A percentile compares a stretch with the other conserved stretches of the same genome.
Conservation (phyloP, 2,329 filamentous ascomycete genomes). For the Diaporthe ilicicola region DNA sequence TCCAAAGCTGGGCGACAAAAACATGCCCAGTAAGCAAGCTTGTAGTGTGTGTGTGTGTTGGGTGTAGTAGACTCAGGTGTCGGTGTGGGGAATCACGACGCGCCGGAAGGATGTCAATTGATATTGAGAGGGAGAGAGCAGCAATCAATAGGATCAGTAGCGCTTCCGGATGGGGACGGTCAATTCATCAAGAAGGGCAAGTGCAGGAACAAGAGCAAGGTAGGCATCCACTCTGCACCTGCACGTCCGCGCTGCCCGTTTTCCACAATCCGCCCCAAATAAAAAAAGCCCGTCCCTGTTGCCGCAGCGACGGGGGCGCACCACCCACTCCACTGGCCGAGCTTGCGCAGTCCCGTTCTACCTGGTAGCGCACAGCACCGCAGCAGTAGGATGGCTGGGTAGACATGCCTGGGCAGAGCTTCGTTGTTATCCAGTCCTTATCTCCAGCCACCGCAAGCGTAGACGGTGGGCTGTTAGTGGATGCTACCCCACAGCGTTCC, state of each 20-base stretch:
- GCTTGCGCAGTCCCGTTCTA: background rate
- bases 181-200: constrained; percentile 18
- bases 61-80: background rate
- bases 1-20: background rate
- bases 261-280: constrained; percentile 17
- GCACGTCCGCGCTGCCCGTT: constrained; percentile 18
- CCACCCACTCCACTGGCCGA: background rate
- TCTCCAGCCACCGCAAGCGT: constrained; percentile 23
- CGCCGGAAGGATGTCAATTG: constrained; percentile 18
- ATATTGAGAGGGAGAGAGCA: constrained; percentile 10
- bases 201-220: background rate
- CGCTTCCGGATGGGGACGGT: constrained; percentile 13
- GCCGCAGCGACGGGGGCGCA: constrained; percentile 26
- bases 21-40: constrained; percentile 17
- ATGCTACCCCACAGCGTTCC: constrained; percentile 15
- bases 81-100: constrained; percentile 20
- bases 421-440: constrained; percentile 17
- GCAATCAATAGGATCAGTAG: constrained; percentile 25
- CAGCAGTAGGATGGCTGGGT: background rate
- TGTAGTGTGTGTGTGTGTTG: background rate
- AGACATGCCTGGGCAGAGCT: constrained; percentile 2
- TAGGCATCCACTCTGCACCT: constrained; percentile 14
- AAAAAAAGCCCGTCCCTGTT: constrained; percentile 22
- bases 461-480: constrained; percentile 18
- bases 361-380: background rate